Evolutionary conservation across 2,329 filamentous ascomycete species (phyloP), one percentile per base, ranked within the genome.

Genomic region (Aspergillus uvarum): DNA sequence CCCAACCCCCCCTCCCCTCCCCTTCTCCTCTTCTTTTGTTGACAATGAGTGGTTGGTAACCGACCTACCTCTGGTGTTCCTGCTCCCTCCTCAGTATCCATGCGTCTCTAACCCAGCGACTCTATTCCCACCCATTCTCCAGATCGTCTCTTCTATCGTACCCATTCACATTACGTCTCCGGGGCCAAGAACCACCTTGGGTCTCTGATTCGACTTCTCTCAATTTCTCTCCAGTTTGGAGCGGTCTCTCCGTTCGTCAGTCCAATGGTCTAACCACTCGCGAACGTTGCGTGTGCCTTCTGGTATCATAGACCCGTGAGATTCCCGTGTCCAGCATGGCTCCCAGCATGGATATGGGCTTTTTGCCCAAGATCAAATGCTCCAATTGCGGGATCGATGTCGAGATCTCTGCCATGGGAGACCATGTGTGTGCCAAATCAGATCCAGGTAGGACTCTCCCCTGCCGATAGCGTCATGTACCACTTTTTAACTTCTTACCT

Each of bases 351-450:
- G 82, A 87, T 71, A 83, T 87, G 74, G 89, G 85, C 75, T 86
- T 93, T 65, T 81, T 95, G 80, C 91, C 92, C 71, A 87, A 87
- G 24, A 90, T 96, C 77, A 96, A 94, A 82, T 96, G 92, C 77
- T 96, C 92, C 56, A 87, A 83, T 79, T 96, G 92, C 73, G 85
- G 87, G 47, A 76, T 80, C 47, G 86, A 93, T 69, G 90, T 96
- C 61, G 89, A 93, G 72, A 95, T 96, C 67, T 89, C 89, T 47
- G 81, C 88, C 74, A 90, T 96, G 88, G 91, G 91, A 63, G 91
- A 96, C 63, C 92, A 96, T 79, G 74, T 91, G 62, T 96, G 92
- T 75, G 75, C 75, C 50, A 78, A 75, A 60, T 61, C 75, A 63
- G 66, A 72, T 58, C 71, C 78, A 61, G 71, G 80, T 76, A 78